Conservation (phyloP, 2,329 filamentous ascomycete species). For the Alternaria sp. region DNA sequence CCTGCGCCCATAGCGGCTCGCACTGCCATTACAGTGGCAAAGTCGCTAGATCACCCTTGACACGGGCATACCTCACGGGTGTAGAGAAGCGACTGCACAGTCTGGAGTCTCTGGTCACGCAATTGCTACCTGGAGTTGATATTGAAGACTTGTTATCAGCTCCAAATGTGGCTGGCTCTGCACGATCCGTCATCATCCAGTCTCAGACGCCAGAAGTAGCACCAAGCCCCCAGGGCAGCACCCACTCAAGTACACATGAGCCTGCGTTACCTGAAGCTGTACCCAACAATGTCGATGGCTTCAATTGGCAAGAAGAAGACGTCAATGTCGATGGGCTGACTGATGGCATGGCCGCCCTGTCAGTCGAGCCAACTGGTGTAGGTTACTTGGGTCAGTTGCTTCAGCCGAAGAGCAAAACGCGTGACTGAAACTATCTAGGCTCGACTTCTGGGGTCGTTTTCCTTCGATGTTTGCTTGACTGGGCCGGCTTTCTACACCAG, state of each 20-base stretch:
- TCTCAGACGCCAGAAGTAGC: conserved; percentile 16
- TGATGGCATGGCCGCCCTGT: conserved; percentile 36
- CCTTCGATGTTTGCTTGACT: conserved; percentile 31
- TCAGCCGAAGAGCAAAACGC: neutral
- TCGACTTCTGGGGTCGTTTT: conserved; percentile 36
- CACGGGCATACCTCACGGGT: conserved; percentile 29
- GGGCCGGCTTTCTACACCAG: conserved; percentile 35
- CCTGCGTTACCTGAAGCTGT: conserved; percentile 33
- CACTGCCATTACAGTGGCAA: conserved; percentile 34
- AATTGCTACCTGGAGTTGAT: conserved; percentile 27
- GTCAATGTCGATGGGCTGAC: conserved; percentile 27
- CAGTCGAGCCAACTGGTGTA: conserved; percentile 34
- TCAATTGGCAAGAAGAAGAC: conserved; percentile 33
- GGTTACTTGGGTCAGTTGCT: conserved; percentile 27
- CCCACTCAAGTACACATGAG: conserved; percentile 15
- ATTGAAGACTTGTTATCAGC: conserved; percentile 27
- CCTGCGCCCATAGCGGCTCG: conserved; percentile 25
- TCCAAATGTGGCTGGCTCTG: conserved; percentile 15
- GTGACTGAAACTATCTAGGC: conserved; percentile 14
- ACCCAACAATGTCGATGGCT: conserved; percentile 30
- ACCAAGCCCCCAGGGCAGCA: conserved; percentile 19
- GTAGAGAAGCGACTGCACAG: conserved; percentile 29
- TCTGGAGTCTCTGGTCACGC: conserved; percentile 25
- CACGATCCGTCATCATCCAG: conserved; percentile 1
- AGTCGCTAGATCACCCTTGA: conserved; percentile 31